Percentiles rank a stretch among this genome's conserved stretches.
phyloP scores from a whole-genome alignment of 1,284 basidiomycete species.

The Dichomitus squalens region DNA sequence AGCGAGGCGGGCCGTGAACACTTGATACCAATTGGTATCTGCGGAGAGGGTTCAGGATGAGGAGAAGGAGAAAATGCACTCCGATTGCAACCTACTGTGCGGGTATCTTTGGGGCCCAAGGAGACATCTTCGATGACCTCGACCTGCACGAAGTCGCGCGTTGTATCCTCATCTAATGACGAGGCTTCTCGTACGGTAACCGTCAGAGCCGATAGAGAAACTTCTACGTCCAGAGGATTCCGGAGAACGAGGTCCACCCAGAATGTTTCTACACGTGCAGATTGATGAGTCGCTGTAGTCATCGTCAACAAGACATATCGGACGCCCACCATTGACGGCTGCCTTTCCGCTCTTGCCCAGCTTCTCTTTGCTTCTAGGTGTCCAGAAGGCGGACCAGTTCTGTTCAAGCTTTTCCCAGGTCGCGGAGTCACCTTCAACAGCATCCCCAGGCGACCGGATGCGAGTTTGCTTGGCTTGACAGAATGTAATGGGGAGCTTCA shows the following conservation, averaged over 20 bases:
- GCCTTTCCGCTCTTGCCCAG: constrained; percentile 59
- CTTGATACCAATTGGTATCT: constrained; percentile 69
- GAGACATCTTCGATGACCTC: constrained; percentile 60
- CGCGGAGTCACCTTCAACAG: constrained; percentile 41
- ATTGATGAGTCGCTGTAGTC: background rate
- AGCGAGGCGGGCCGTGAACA: constrained; percentile 52
- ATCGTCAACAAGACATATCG: background rate
- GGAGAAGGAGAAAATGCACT: background rate
- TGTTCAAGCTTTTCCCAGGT: constrained; percentile 68
- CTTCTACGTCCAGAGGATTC: constrained; percentile 73
- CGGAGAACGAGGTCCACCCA: constrained; percentile 71
- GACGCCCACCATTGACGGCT: constrained; percentile 58
- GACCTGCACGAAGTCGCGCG: constrained; percentile 49
- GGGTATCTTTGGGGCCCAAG: constrained; percentile 58
- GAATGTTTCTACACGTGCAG: constrained; percentile 58
- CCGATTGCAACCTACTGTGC: constrained; percentile 46
- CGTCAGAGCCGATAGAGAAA: constrained; percentile 64
- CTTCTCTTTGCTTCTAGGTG: constrained; percentile 49
- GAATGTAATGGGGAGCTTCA: constrained; percentile 63
- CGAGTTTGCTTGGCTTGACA: constrained; percentile 54
- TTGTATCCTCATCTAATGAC: constrained; percentile 34
- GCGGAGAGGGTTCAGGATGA: constrained; percentile 3
- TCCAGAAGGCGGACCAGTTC: constrained; percentile 65
- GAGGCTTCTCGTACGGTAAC: constrained; percentile 48
- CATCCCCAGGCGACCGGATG: constrained; percentile 55